Evolutionary conservation across 228 moss, liverwort and hornwort species (phyloP), one percentile per base, ranked within the genome.

Genomic region (Sphagnum magellanicum): DNA sequence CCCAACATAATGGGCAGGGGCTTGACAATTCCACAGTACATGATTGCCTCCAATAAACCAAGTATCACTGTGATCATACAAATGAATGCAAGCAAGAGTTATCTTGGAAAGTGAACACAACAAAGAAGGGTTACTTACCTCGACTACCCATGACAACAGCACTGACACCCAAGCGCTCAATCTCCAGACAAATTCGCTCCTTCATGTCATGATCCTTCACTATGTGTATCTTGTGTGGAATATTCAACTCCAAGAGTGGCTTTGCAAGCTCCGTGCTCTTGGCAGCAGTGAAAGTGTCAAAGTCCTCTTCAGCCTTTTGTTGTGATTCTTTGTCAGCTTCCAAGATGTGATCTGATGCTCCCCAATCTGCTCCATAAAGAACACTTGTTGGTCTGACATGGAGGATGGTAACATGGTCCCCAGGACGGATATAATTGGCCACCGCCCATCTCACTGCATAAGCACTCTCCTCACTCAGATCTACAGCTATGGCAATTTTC

Each of bases 161-260:
- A 70, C 80, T 83, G 50, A 80, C 83, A 49, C 87, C 87, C 71
- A 87, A 75, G 61, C 87, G 87, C 74, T 87, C 87, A 68, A 83
- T 78, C 74, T 87, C 87, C 52, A 87, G 78, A 62, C 87, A 87
- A 32, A 87, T 87, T 8, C 87, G 77, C 74, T 87, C 87, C 74
- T 87, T 87, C 87, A 87, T 74, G 65, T 87, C 87, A 64, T 87
- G 87, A 68, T 87, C 87, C 64, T 87, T 87, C 6, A 87, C 87
- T 68, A 87, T 87, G 69, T 87, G 87, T 51, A 87, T 87, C 70
- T 83, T 87, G 74, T 87, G 78, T 0, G 87, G 78, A 52, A 87
- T 70, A 48, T 72, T 72, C 50, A 83, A 80, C 5, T 80, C 87
- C 16, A 78, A 78, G 4, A 87, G 74, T 59, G 87, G 87, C 53